A percentile compares a stretch with the other conserved stretches of the same genome.
phyloP scores from a whole-genome alignment of 78 protist species.

The Trichosphaerium sp. region DNA sequence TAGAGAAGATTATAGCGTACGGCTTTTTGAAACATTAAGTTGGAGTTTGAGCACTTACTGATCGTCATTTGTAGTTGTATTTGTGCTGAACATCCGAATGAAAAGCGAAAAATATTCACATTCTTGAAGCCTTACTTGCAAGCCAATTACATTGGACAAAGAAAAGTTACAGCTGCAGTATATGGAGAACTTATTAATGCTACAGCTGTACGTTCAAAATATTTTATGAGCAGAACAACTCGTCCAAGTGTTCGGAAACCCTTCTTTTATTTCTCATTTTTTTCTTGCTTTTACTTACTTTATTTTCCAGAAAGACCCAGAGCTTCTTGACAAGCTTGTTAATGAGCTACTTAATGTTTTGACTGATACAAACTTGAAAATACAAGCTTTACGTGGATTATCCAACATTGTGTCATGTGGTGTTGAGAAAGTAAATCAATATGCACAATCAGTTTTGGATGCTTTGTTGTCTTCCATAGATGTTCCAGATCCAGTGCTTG shows the following conservation, averaged over 20 bases:
- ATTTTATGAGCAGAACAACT: too few relatives aligned
- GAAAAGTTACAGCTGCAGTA: constrained; percentile 17
- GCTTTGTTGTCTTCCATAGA: constrained; percentile 46
- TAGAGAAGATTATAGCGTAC: constrained; percentile 1
- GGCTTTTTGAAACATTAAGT: too few relatives aligned
- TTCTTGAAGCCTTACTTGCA: constrained; percentile 23
- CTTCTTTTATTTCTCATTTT: too few relatives aligned
- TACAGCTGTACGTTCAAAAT: too few relatives aligned
- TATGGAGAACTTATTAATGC: constrained; percentile 32
- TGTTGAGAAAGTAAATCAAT: constrained; percentile 33
- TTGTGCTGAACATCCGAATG: constrained; percentile 55
- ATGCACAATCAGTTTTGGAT: constrained; percentile 46
- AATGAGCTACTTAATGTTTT: constrained; percentile 23
- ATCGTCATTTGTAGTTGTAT: too few relatives aligned
- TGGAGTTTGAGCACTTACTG: too few relatives aligned
- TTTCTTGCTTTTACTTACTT: too few relatives aligned
- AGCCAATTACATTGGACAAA: constrained; percentile 19
- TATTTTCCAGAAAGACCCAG: constrained; percentile 6
- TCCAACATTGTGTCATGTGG: constrained; percentile 29
- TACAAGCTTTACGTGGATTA: constrained; percentile 36
- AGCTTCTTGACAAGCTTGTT: constrained; percentile 20
- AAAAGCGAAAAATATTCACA: constrained; percentile 4
- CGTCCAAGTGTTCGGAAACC: too few relatives aligned
- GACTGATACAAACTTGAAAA: constrained; percentile 26
- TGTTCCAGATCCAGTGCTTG: constrained; percentile 43